These are phyloP conservation scores for Diaporthe longicolla DNA, from an alignment of 2,329 filamentous ascomycete species.

Conservation along the genomic window DNA sequence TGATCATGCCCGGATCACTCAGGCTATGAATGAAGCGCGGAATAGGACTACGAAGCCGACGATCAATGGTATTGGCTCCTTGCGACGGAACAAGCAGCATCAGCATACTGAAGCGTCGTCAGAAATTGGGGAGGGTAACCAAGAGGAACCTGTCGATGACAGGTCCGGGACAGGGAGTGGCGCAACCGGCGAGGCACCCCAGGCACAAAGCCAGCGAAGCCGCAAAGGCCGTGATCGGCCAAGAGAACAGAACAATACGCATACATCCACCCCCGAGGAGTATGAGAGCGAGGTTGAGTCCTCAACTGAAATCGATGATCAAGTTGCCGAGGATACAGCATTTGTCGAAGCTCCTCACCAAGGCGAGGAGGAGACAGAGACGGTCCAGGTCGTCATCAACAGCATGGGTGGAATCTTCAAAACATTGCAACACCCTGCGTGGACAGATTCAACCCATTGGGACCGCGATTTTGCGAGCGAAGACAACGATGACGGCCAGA, in stretches of 20 bases:
- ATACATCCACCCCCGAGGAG: background rate
- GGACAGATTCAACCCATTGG: constrained; percentile 32
- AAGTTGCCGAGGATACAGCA: constrained; percentile 18
- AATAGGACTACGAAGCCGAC: constrained; percentile 2
- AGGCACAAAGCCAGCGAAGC: background rate
- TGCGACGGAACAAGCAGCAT: background rate
- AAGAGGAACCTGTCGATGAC: background rate
- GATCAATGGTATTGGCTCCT: constrained; percentile 26
- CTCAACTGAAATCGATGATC: background rate
- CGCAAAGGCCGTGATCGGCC: background rate
- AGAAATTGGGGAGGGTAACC: background rate
- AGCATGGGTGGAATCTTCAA: constrained; percentile 36
- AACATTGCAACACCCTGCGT: constrained; percentile 34
- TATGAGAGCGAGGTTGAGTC: constrained; percentile 4
- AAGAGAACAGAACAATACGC: background rate
- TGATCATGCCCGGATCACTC: constrained; percentile 21
- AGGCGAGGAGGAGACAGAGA: background rate
- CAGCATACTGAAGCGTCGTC: background rate
- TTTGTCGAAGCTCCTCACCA: constrained; percentile 37
- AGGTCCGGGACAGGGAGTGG: background rate
- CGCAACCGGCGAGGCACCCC: background rate
- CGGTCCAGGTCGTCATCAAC: constrained; percentile 22
- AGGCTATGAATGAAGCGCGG: constrained; percentile 35
- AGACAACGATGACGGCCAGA: background rate
- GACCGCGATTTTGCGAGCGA: background rate